A percentile compares a stretch with the other conserved stretches of the same genome.
phyloP scores from a whole-genome alignment of 176 grass and related monocot species.

The Bolboschoenus planiculmis region DNA sequence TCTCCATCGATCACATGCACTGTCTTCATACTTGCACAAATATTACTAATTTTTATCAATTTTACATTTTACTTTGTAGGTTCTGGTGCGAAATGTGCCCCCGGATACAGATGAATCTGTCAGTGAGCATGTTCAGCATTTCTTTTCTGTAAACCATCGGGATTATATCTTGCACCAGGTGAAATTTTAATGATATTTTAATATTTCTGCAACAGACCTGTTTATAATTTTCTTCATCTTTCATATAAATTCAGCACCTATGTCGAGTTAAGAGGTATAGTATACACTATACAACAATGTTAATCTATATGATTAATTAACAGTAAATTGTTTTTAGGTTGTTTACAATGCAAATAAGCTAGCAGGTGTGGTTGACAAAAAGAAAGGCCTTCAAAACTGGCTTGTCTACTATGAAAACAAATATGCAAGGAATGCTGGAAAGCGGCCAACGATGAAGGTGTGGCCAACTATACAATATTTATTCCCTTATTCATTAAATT shows the following conservation, averaged over 20 bases:
- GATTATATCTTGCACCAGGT: conserved; percentile 96
- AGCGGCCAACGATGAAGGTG: conserved; percentile 77
- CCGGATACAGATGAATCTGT: conserved; percentile 85
- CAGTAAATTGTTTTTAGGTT: conserved; percentile 27
- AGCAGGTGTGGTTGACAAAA: conserved; percentile 56
- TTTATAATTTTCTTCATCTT: neutral
- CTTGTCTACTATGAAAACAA: conserved; percentile 92
- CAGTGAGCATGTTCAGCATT: conserved; percentile 95
- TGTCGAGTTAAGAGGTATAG: neutral
- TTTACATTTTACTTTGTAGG: conserved; percentile 35
- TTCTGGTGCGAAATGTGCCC: conserved; percentile 88
- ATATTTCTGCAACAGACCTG: neutral
- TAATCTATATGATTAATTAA: neutral
- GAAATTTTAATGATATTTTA: neutral
- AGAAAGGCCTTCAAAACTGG: conserved; percentile 78
- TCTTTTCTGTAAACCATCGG: conserved; percentile 93
- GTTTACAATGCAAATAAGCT: conserved; percentile 93
- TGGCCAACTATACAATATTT: neutral
- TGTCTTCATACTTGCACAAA: neutral
- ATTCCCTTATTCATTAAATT: neutral
- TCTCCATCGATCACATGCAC: conserved; percentile 12
- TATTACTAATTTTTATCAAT: neutral
- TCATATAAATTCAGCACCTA: neutral
- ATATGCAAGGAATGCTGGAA: conserved; percentile 30
- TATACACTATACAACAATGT: neutral